These are phyloP conservation scores for Wallacemonas rigidus DNA, from an alignment of 208 protist genomes.

Conservation along the genomic window DNA sequence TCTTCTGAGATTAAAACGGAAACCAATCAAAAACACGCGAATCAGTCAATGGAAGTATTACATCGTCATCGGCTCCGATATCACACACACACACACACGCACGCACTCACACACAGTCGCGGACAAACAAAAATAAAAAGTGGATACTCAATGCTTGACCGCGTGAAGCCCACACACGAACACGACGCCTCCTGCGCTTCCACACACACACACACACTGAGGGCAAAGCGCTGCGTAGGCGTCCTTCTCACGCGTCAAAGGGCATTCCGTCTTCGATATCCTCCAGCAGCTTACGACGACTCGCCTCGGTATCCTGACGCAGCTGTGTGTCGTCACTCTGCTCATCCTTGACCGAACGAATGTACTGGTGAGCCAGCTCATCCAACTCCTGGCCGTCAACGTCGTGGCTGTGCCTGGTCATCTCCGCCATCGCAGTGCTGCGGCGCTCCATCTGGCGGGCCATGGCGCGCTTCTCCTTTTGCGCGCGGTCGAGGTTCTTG, in stretches of 20 bases:
- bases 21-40: too few relatives aligned
- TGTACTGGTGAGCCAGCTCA: conserved; percentile 53
- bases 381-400: conserved; percentile 50
- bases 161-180: too few relatives aligned
- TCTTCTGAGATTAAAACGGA: too few relatives aligned
- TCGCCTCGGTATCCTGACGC: conserved; percentile 48
- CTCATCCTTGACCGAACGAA: conserved; percentile 46
- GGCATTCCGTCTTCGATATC: conserved; percentile 85
- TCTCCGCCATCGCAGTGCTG: conserved; percentile 59
- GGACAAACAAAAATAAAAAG: too few relatives aligned
- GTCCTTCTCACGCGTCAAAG: conserved; percentile 33
- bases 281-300: conserved; percentile 63
- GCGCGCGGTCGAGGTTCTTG: conserved; percentile 92
- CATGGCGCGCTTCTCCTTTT: conserved; percentile 78
- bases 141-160: too few relatives aligned
- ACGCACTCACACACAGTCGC: too few relatives aligned
- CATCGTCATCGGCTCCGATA: too few relatives aligned
- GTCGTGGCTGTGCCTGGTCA: conserved; percentile 31
- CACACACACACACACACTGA: too few relatives aligned
- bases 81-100: too few relatives aligned
- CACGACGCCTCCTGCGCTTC: too few relatives aligned
- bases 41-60: too few relatives aligned
- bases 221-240: too few relatives aligned
- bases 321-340: conserved; percentile 35
- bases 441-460: conserved; percentile 68